Conservation (phyloP, 805 yeast genomes). For the Kuraishia molischiana region DNA sequence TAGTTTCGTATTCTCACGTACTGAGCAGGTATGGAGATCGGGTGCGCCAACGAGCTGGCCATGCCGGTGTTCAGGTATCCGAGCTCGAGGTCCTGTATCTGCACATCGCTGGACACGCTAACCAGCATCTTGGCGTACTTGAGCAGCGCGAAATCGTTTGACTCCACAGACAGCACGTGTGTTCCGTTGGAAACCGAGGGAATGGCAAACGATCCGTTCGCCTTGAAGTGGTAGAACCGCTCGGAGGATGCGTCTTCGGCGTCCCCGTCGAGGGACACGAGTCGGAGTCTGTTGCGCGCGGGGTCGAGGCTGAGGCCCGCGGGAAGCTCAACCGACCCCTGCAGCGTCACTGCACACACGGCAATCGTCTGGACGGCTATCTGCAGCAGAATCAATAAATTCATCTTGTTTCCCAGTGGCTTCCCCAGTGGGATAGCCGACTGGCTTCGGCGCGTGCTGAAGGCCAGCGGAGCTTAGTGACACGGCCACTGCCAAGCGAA, state of each 20-base stretch:
- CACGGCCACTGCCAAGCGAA: neutral
- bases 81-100: neutral
- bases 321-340: slow-evolving; percentile 2
- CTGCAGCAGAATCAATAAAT: neutral
- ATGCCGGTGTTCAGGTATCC: neutral
- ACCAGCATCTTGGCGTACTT: slow-evolving; percentile 7
- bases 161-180: slow-evolving; percentile 9
- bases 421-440: no score
- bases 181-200: slow-evolving; percentile 5
- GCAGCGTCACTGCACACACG: slow-evolving; percentile 2
- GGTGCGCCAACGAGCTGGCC: neutral
- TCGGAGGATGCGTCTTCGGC: neutral
- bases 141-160: slow-evolving; percentile 11
- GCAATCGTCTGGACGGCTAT: neutral
- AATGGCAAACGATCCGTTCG: slow-evolving; percentile 9
- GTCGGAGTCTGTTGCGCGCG: slow-evolving; percentile 7
- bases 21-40: slow-evolving; percentile 3
- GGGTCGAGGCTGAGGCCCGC: slow-evolving; percentile 10
- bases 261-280: slow-evolving; percentile 1
- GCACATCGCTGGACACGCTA: slow-evolving; percentile 4
- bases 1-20: slow-evolving; percentile 8
- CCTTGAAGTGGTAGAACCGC: slow-evolving; percentile 6
- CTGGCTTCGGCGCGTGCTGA: no score
- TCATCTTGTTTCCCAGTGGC: no score
- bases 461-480: no score